A percentile compares a stretch with the other conserved stretches of the same genome.
phyloP scores from a whole-genome alignment of 1,139 yeast species.

The Blastobotrys buckinghamii region DNA sequence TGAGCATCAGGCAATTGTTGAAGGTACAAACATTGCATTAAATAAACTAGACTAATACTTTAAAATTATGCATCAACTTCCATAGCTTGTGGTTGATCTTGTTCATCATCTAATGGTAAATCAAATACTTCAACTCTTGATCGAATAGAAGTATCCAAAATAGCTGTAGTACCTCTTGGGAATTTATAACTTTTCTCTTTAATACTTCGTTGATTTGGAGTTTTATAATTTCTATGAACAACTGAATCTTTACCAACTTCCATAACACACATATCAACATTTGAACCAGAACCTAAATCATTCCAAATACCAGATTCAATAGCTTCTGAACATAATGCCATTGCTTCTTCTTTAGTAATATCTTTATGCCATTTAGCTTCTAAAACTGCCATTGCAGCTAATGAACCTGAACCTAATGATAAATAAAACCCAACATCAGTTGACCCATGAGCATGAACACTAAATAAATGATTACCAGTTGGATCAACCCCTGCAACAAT shows the following conservation, averaged over 20 bases:
- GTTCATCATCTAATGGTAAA: slow-evolving; percentile 36
- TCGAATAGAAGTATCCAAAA: slow-evolving; percentile 57
- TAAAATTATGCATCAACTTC: slow-evolving; percentile 56
- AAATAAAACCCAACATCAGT: slow-evolving; percentile 92
- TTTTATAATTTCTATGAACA: slow-evolving; percentile 76
- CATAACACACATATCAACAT: slow-evolving; percentile 95
- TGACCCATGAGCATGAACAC: slow-evolving; percentile 96
- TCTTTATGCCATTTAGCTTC: slow-evolving; percentile 82
- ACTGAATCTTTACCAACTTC: slow-evolving; percentile 77
- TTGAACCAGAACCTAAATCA: slow-evolving; percentile 97
- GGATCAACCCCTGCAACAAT: slow-evolving; percentile 98
- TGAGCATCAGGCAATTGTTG: slow-evolving; percentile 90
- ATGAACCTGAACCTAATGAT: slow-evolving; percentile 94
- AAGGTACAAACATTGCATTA: slow-evolving; percentile 68
- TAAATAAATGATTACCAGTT: slow-evolving; percentile 86
- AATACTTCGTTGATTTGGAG: slow-evolving; percentile 80
- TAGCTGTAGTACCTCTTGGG: slow-evolving; percentile 86
- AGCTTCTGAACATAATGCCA: slow-evolving; percentile 84
- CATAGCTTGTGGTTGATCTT: slow-evolving; percentile 48
- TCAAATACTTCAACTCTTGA: slow-evolving; percentile 69
- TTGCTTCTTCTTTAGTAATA: slow-evolving; percentile 80
- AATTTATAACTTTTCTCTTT: slow-evolving; percentile 82
- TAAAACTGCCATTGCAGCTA: slow-evolving; percentile 97
- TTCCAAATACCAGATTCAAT: slow-evolving; percentile 98
- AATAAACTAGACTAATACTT: slow-evolving; percentile 30